Conservation (phyloP, 2,329 filamentous ascomycete genomes). For the Diaporthe longicolla region DNA sequence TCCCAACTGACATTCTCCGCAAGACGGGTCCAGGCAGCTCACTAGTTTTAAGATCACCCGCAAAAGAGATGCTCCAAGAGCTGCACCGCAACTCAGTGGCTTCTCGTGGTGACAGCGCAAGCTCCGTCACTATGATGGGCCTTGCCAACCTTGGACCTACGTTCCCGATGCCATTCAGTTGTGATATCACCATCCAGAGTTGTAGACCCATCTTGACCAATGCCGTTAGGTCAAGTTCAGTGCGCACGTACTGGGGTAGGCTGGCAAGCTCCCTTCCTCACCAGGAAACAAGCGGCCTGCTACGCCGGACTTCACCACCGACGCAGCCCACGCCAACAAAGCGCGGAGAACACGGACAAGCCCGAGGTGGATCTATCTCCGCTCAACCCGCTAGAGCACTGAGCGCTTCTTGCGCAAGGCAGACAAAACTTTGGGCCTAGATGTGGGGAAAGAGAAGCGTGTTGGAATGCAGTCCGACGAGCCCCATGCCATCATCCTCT, state of each 20-base stretch:
- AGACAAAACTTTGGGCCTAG: constrained; percentile 9
- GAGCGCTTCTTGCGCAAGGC: constrained; percentile 25
- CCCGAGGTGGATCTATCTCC: constrained; percentile 29
- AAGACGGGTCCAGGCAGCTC: not conserved
- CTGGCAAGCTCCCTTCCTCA: not conserved
- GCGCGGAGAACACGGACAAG: constrained; percentile 34
- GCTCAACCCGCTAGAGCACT: constrained; percentile 24
- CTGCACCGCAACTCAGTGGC: too few relatives aligned
- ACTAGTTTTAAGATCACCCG: not conserved
- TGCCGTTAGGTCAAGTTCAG: not conserved
- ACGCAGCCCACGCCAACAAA: constrained; percentile 27
- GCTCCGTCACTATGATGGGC: not conserved
- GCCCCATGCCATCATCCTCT: not conserved
- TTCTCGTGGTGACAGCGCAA: not conserved
- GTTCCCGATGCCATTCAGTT: not conserved
- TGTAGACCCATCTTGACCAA: not conserved
- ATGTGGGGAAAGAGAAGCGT: constrained; percentile 10
- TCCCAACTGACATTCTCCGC: not conserved
- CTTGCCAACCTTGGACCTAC: not conserved
- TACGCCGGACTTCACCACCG: constrained; percentile 28
- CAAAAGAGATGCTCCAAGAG: not conserved
- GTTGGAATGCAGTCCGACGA: not conserved
- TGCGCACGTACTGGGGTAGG: not conserved
- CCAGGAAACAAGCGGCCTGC: constrained; percentile 13
- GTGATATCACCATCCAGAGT: not conserved